Percentiles rank a stretch among this genome's conserved stretches.
These are phyloP conservation scores for Calonectria leucothoes DNA, from an alignment of 2,329 filamentous ascomycete genomes.

Conservation along the genomic window DNA sequence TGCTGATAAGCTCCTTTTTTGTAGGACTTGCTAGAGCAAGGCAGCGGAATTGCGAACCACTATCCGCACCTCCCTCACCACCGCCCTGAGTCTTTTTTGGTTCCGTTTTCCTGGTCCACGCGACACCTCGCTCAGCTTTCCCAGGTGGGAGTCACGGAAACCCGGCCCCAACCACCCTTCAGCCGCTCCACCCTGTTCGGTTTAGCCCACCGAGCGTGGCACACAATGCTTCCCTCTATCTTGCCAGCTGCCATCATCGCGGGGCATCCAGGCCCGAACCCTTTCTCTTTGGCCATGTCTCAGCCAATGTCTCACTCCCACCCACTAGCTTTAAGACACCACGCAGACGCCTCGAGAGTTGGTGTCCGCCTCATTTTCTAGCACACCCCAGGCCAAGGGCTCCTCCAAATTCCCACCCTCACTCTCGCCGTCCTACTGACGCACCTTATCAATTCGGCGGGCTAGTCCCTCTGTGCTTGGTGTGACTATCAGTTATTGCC, in stretches of 20 bases:
- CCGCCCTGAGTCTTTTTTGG: neutral
- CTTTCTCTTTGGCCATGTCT: constrained; percentile 25
- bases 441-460: constrained; percentile 12
- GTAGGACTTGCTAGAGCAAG: neutral
- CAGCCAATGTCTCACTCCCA: constrained; percentile 29
- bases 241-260: constrained; percentile 19
- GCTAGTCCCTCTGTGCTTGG: constrained; percentile 1
- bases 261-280: constrained; percentile 6
- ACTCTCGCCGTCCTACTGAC: constrained; percentile 11
- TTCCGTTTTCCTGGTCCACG: neutral
- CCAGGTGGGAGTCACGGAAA: neutral
- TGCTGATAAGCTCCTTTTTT: neutral
- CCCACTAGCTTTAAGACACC: neutral
- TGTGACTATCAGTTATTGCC: constrained; percentile 8
- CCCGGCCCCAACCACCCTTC: neutral
- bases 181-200: neutral
- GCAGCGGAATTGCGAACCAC: neutral
- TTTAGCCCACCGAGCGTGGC: neutral
- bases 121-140: constrained; percentile 22
- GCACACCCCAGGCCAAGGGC: neutral
- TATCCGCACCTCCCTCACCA: neutral
- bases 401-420: constrained; percentile 15
- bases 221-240: constrained; percentile 10
- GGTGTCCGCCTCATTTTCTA: constrained; percentile 22
- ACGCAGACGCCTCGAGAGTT: neutral